Percentiles rank a stretch among this genome's conserved stretches.
phyloP scores from a whole-genome alignment of 805 yeast genomes.

The Lipomyces chichibuensis region DNA sequence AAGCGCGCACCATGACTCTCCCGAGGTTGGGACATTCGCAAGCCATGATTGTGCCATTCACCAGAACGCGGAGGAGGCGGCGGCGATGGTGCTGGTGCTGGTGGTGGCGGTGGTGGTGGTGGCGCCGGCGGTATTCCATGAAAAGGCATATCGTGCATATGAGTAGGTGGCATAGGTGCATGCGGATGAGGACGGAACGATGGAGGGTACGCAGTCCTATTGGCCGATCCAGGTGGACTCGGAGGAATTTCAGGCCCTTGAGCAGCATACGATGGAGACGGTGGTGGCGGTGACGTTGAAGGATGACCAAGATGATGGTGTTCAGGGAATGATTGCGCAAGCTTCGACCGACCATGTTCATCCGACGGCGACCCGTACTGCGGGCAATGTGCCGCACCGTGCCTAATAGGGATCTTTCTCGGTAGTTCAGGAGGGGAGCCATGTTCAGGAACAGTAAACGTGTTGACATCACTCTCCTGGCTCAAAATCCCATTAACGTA shows the following conservation, averaged over 20 bases:
- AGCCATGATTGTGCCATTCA: not conserved
- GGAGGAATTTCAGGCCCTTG: not conserved
- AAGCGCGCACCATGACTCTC: not conserved
- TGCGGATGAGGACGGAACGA: not conserved
- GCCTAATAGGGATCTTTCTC: constrained; percentile 11
- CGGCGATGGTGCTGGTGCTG: too few species aligned
- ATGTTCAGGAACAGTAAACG: not conserved
- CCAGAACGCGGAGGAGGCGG: too few species aligned
- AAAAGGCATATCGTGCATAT: not conserved
- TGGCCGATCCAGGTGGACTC: not conserved
- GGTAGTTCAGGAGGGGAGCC: constrained; percentile 8
- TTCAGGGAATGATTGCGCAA: constrained; percentile 2
- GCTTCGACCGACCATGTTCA: not conserved
- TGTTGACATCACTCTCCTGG: constrained; percentile 10
- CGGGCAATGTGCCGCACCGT: constrained; percentile 5
- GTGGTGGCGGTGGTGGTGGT: not conserved
- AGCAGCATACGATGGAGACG: not conserved
- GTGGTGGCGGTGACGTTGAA: not conserved
- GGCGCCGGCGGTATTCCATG: not conserved
- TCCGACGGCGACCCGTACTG: constrained; percentile 4
- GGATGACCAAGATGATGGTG: not conserved
- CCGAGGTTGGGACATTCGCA: not conserved
- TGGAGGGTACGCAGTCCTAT: not conserved
- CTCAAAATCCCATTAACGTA: not conserved
- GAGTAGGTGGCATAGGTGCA: too few species aligned